Evolutionary conservation across 2,329 filamentous ascomycete species (phyloP), one percentile per base, ranked within the genome.

Genomic region (Fusarium siculi): DNA sequence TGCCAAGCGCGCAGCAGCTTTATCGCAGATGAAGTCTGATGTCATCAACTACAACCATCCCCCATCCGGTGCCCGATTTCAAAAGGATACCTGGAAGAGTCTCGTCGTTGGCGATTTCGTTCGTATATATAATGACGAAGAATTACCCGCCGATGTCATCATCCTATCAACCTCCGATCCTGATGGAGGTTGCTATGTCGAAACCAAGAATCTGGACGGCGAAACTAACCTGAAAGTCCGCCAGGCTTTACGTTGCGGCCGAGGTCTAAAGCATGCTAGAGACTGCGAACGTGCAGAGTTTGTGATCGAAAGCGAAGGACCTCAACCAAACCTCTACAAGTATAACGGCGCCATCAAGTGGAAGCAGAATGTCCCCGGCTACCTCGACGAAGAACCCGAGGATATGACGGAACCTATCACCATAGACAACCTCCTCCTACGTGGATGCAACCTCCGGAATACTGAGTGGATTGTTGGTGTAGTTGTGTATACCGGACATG

Each of bases 181-280:
- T 2, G 96, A 99, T 77, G 96, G 96, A 56, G 94, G 94, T 42
- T 99, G 96, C 82, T 99, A 98, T 77, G 93, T 99, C 28, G 96
- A 99, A 83, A 99, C 96, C 5, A 99, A 98, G 86, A 98, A 97
- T 80, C 81, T 99, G 85, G 96, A 99, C 79, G 96, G 96, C 56
- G 96, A 99, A 84, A 99, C 96, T 5, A 99, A 99, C 78, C 85
- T 99, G 71, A 99, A 99, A 83, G 95, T 98, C 70, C 93, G 96
- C 66, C 93, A 96, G 79, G 94, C 96, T 25, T 87, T 99, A 46
- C 93, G 96, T 72, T 96, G 94, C 78, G 93, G 95, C 18, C 91
- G 93, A 59, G 86, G 90, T 52, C 88, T 99, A 68, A 94, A 92
- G 80, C 95, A 98, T 81, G 96, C 96, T 19, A 90, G 93, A 66